Evolutionary conservation across 495 filamentous ascomycete species (phyloP).

Genomic region (Hypoxylon lenormandii): DNA sequence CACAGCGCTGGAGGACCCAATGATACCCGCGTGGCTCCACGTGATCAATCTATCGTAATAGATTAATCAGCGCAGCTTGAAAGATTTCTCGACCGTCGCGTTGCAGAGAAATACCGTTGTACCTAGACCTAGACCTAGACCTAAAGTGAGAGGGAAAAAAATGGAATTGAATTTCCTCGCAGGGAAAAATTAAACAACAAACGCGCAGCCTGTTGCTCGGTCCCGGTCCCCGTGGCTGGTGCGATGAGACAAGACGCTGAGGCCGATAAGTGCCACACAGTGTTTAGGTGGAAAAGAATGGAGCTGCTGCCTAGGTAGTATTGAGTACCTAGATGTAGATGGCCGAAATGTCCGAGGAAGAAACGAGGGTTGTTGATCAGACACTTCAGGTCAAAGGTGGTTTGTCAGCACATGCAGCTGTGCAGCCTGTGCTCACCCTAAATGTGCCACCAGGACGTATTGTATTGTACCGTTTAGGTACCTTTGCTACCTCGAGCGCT

Average conservation of each 20-base stretch:
- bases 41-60: constrained; percentile 44
- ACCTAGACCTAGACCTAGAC: constrained; percentile 1
- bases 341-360: constrained; percentile 43
- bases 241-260: constrained; percentile 5
- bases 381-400: constrained; percentile 23
- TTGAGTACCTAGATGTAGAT: constrained; percentile 14
- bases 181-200: constrained; percentile 20
- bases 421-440: constrained; percentile 22
- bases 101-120: constrained; percentile 11
- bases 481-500: constrained; percentile 8
- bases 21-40: constrained; percentile 42
- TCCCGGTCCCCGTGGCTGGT: constrained; percentile 42
- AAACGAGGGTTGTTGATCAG: constrained; percentile 30
- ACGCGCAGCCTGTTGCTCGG: constrained; percentile 12
- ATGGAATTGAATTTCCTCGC: constrained; percentile 22
- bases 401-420: constrained; percentile 44
- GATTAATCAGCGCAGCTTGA: constrained; percentile 39
- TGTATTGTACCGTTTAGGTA: constrained; percentile 8
- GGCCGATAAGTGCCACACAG: constrained; percentile 36
- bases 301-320: constrained; percentile 3
- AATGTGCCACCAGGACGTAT: constrained; percentile 25
- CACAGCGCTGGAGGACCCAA: constrained; percentile 33
- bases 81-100: neutral
- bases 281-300: constrained; percentile 16
- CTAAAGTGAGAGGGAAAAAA: neutral